Conservation (phyloP, 257 asterid genomes). For the Solanum medicagineum region DNA sequence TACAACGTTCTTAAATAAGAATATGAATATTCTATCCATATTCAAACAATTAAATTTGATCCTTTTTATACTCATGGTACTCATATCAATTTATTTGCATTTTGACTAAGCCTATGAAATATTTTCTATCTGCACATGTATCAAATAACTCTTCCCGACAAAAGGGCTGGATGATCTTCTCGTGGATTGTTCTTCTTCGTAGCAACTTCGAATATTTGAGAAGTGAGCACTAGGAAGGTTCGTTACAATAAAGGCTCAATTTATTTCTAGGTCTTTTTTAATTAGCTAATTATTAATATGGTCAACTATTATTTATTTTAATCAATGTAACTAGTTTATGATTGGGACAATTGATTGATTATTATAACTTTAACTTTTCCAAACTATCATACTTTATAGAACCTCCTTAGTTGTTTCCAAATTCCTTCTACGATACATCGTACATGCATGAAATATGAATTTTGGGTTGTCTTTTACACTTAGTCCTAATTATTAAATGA, state of each 20-base stretch:
- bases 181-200: background rate
- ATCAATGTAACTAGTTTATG: background rate
- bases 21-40: background rate
- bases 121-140: background rate
- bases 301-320: background rate
- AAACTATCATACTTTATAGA: background rate
- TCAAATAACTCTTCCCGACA: background rate
- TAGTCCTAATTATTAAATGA: background rate
- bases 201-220: background rate
- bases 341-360: background rate
- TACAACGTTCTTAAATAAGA: background rate
- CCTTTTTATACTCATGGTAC: background rate
- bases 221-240: background rate
- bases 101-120: background rate
- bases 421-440: background rate
- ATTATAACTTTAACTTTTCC: background rate
- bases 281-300: background rate
- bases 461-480: background rate
- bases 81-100: rapidly evolving
- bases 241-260: background rate
- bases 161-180: background rate
- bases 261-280: background rate
- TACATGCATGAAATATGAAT: background rate
- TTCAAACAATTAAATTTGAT: background rate
- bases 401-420: background rate